Evolutionary conservation across 768 basidiomycete genomes (phyloP).

Genomic region (Crucibulum laeve): DNA sequence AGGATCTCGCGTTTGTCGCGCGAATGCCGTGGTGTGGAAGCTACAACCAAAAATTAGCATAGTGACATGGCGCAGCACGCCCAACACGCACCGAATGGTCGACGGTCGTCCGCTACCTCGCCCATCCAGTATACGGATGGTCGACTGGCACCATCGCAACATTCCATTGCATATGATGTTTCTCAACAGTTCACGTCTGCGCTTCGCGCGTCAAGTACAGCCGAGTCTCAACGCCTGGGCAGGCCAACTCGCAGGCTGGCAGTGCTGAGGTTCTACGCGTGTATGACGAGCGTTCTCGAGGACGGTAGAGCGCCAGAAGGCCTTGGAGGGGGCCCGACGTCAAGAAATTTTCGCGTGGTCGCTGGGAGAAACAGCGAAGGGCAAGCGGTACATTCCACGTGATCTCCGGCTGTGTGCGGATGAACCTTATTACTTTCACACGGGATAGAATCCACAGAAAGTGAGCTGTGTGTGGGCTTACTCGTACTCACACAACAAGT

Average conservation of each 20-base stretch:
- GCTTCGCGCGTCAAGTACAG: constrained; percentile 12
- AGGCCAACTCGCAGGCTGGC: too few relatives aligned
- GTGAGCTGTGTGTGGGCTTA: constrained; percentile 10
- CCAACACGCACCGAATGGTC: constrained; percentile 15
- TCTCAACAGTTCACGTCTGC: constrained; percentile 14
- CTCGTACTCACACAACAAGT: constrained; percentile 27
- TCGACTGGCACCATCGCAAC: constrained; percentile 67
- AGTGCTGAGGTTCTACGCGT: too few relatives aligned
- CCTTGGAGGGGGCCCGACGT: too few relatives aligned
- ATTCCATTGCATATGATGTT: constrained; percentile 63
- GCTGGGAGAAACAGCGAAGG: too few relatives aligned
- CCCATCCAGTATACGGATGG: constrained; percentile 41
- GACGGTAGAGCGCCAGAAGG: too few relatives aligned
- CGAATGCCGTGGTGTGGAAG: not conserved
- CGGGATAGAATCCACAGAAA: constrained; percentile 31
- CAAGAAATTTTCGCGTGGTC: too few relatives aligned
- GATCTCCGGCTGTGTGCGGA: too few relatives aligned
- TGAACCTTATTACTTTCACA: constrained; percentile 24
- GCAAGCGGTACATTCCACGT: too few relatives aligned
- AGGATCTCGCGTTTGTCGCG: too few relatives aligned
- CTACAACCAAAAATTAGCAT: constrained; percentile 9
- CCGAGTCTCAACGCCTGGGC: not conserved
- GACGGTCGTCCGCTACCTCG: constrained; percentile 19
- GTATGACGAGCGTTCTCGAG: too few relatives aligned
- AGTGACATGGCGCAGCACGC: constrained; percentile 2